Conservation (phyloP, 179 eudicot species). For the Corrigiola litoralis region DNA sequence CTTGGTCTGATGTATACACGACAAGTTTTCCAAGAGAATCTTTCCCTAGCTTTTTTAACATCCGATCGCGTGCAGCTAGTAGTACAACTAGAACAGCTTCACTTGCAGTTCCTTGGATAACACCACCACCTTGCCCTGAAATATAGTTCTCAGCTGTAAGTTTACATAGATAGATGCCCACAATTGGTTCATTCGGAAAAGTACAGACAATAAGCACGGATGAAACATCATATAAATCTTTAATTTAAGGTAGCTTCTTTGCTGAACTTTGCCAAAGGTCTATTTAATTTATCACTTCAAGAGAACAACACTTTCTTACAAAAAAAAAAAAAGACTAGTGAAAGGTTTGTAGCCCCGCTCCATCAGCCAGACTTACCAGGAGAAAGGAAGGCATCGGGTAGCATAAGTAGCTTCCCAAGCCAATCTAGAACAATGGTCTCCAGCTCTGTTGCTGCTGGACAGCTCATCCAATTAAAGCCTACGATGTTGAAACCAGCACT, state of each 20-base stretch:
- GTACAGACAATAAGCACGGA: neutral
- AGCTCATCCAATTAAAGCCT: constrained; percentile 93
- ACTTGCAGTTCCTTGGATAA: constrained; percentile 94
- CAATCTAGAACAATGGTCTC: constrained; percentile 92
- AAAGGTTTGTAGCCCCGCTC: neutral
- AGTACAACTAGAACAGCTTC: constrained; percentile 85
- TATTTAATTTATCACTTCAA: neutral
- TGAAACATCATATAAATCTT: too few relatives aligned
- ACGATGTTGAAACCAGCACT: constrained; percentile 90
- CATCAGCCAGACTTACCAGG: constrained; percentile 39
- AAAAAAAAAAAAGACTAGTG: neutral
- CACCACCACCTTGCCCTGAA: constrained; percentile 91
- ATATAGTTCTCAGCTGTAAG: constrained; percentile 1
- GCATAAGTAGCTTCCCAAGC: constrained; percentile 78
- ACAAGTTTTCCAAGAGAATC: constrained; percentile 68
- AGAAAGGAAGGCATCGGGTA: constrained; percentile 75
- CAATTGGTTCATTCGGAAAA: neutral
- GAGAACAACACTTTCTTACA: neutral
- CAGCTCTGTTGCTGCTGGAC: constrained; percentile 98
- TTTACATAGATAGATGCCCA: neutral
- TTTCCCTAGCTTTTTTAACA: constrained; percentile 60
- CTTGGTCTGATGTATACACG: constrained; percentile 86
- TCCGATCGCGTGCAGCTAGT: constrained; percentile 87
- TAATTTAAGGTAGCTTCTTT: too few relatives aligned
- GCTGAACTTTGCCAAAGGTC: too few relatives aligned